A percentile compares a stretch with the other conserved stretches of the same genome.
Evolutionary conservation across 2,329 filamentous ascomycete genomes (phyloP).

Genomic region (Neoscytalidium dimidiatum): DNA sequence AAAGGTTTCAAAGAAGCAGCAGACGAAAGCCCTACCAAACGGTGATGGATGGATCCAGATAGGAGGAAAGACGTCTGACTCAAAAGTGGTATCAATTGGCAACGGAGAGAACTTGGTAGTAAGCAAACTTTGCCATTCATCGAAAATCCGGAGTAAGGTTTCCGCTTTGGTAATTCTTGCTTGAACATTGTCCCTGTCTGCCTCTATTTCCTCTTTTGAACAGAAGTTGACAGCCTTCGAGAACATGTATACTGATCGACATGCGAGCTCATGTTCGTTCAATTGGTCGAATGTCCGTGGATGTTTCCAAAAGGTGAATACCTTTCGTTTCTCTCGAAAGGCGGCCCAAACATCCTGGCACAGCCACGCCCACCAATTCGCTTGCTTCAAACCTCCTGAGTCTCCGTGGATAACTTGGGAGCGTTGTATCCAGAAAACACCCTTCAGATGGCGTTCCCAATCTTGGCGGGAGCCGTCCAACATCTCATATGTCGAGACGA

Average conservation of each 20-base stretch:
- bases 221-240: conserved; percentile 61
- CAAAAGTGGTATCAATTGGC: conserved; percentile 25
- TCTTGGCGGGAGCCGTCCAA: conserved; percentile 57
- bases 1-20: neutral
- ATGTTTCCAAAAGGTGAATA: conserved; percentile 61
- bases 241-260: conserved; percentile 56
- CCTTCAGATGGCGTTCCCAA: conserved; percentile 65
- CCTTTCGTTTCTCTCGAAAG: conserved; percentile 58
- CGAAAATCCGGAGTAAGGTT: conserved; percentile 49
- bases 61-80: conserved; percentile 40
- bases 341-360: conserved; percentile 68
- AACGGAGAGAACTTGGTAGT: conserved; percentile 47
- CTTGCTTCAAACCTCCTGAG: conserved; percentile 56
- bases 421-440: conserved; percentile 68
- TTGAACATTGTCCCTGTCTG: conserved; percentile 41
- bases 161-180: conserved; percentile 49
- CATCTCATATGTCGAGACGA: conserved; percentile 68
- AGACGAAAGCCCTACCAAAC: conserved; percentile 33
- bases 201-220: conserved; percentile 51
- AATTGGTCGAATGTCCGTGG: conserved; percentile 51
- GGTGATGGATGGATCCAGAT: conserved; percentile 55
- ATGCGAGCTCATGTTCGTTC: conserved; percentile 56
- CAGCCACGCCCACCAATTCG: conserved; percentile 68
- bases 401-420: conserved; percentile 63
- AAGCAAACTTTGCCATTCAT: conserved; percentile 52